These are phyloP conservation scores for Rhizophora apiculata DNA, from an alignment of 345 rosid species.

Conservation along the genomic window DNA sequence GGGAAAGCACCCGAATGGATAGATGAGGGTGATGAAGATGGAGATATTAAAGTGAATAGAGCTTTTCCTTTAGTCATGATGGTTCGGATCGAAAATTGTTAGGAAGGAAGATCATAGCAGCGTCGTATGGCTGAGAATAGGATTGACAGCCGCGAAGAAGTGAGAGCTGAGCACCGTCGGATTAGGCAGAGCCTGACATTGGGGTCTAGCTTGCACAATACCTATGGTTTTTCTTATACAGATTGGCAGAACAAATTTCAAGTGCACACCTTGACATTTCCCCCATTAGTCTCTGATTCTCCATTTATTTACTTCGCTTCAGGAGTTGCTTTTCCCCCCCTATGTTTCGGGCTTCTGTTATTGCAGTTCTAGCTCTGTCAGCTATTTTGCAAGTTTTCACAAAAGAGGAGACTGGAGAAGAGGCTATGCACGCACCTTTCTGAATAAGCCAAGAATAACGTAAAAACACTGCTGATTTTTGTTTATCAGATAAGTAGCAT, in stretches of 20 bases:
- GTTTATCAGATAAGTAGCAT: not conserved
- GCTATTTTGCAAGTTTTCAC: not conserved
- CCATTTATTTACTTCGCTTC: too few relatives aligned
- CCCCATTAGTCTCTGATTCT: too few relatives aligned
- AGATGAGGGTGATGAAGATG: slow-evolving; percentile 61
- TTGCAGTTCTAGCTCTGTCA: not conserved
- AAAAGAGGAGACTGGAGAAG: not conserved
- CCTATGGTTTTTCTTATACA: too few relatives aligned
- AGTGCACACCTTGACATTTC: too few relatives aligned
- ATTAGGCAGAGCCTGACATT: slow-evolving; percentile 32
- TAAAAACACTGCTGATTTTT: too few relatives aligned
- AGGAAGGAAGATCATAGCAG: slow-evolving; percentile 54
- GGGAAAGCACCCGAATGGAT: slow-evolving; percentile 79
- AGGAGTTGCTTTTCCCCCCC: too few relatives aligned
- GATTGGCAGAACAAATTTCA: too few relatives aligned
- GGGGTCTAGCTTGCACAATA: too few relatives aligned
- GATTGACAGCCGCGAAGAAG: slow-evolving; percentile 57
- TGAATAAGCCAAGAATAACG: too few relatives aligned
- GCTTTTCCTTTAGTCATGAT: slow-evolving; percentile 42
- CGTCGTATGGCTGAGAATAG: slow-evolving; percentile 65
- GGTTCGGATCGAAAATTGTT: slow-evolving; percentile 22
- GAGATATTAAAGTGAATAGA: slow-evolving; percentile 49
- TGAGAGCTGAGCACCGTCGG: slow-evolving; percentile 65
- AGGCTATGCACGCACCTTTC: too few relatives aligned
- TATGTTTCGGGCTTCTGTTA: not conserved